Evolutionary conservation across 371 early-diverging fungal species (phyloP).

Genomic region (Batkoa obscura): DNA sequence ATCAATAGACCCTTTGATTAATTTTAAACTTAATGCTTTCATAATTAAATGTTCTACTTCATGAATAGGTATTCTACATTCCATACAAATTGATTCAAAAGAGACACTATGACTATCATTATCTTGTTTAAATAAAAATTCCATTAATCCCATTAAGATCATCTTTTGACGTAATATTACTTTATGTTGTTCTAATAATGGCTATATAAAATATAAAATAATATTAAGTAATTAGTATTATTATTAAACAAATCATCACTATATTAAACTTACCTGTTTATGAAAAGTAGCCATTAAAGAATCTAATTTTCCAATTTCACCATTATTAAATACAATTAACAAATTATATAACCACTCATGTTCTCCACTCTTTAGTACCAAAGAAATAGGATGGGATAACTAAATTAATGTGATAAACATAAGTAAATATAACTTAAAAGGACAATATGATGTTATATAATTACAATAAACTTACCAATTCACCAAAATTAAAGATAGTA

Average conservation of each 20-base stretch:
- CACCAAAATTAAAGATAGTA: constrained; percentile 96
- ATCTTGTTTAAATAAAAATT: constrained; percentile 71
- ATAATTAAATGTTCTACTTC: constrained; percentile 93
- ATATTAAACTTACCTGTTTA: constrained; percentile 29
- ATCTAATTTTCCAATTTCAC: constrained; percentile 85
- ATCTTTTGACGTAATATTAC: constrained; percentile 79
- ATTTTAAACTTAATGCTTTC: constrained; percentile 81
- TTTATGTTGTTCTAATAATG: constrained; percentile 50
- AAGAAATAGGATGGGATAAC: constrained; percentile 88
- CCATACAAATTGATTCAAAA: constrained; percentile 69
- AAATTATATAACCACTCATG: constrained; percentile 73
- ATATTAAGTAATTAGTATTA: background rate
- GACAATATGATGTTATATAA: background rate
- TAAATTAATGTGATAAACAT: constrained; percentile 11
- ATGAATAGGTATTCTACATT: constrained; percentile 63
- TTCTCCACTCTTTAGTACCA: constrained; percentile 52
- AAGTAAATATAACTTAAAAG: no score
- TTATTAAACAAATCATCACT: no score
- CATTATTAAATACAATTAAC: constrained; percentile 81
- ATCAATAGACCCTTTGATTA: constrained; percentile 88
- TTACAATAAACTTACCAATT: constrained; percentile 40
- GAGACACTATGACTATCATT: constrained; percentile 63
- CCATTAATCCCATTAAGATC: constrained; percentile 89
- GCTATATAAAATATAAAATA: constrained; percentile 18
- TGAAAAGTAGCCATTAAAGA: constrained; percentile 47